Percentiles rank a stretch among this genome's conserved stretches.
Evolutionary conservation across 345 rosid genomes (phyloP).

Genomic region (Arabidopsis thaliana): DNA sequence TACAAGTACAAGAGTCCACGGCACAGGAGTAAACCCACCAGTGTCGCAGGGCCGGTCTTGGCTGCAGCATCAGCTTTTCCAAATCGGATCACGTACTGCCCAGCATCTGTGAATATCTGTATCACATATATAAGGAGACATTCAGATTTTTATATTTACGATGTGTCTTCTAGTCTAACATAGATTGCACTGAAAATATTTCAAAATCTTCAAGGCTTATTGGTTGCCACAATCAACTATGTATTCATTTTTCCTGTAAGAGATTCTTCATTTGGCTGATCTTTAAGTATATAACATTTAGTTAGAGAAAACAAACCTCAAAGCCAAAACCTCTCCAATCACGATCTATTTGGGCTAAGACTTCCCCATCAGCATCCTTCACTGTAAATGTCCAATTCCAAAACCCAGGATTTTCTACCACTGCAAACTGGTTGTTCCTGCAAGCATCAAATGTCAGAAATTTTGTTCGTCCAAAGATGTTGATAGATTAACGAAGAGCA

Average conservation of each 20-base stretch:
- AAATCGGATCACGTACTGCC: constrained; percentile 92
- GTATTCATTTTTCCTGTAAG: neutral
- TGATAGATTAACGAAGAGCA: too few relatives aligned
- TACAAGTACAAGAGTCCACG: neutral
- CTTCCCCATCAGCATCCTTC: constrained; percentile 79
- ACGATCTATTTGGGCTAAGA: constrained; percentile 86
- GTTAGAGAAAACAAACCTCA: constrained; percentile 58
- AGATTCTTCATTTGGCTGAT: neutral
- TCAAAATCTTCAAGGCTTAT: neutral
- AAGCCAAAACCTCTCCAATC: constrained; percentile 99
- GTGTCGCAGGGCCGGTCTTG: constrained; percentile 60
- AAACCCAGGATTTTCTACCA: constrained; percentile 92
- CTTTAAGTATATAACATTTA: neutral
- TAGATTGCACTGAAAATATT: constrained; percentile 11
- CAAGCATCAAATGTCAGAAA: constrained; percentile 13
- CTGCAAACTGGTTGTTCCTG: constrained; percentile 89
- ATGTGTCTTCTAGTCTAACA: constrained; percentile 1
- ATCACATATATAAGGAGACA: constrained; percentile 22
- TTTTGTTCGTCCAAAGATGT: constrained; percentile 6
- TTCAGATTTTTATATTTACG: constrained; percentile 17
- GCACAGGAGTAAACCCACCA: constrained; percentile 47
- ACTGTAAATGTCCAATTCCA: constrained; percentile 99
- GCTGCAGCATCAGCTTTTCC: constrained; percentile 69
- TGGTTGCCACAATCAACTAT: neutral
- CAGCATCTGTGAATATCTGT: constrained; percentile 97